Conservation (phyloP, 2,329 filamentous ascomycete genomes). For the Ascochyta viciae-villosae region DNA sequence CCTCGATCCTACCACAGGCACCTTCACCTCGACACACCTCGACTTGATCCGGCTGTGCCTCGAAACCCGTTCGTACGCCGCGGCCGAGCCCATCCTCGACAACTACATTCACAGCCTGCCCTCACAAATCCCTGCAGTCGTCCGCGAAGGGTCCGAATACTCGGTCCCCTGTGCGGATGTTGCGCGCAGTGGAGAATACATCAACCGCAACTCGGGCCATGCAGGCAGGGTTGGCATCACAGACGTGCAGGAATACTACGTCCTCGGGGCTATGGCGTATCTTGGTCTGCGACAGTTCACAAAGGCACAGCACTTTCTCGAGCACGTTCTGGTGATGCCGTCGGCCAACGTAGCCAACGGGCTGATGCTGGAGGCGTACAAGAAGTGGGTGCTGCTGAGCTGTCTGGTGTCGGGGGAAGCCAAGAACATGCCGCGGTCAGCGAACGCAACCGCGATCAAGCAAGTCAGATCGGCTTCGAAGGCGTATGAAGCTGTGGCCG, state of each 20-base stretch:
- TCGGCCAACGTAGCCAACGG: conserved; percentile 73
- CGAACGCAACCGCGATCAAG: conserved; percentile 61
- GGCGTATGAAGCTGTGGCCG: conserved; percentile 74
- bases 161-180: conserved; percentile 52
- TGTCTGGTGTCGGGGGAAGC: conserved; percentile 72
- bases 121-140: conserved; percentile 37
- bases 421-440: conserved; percentile 63
- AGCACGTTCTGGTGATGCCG: conserved; percentile 64
- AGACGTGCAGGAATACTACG: conserved; percentile 63
- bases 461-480: conserved; percentile 66
- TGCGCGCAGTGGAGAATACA: conserved; percentile 61
- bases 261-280: conserved; percentile 57
- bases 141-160: conserved; percentile 46
- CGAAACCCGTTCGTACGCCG: conserved; percentile 60
- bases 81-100: conserved; percentile 68
- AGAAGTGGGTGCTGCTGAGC: conserved; percentile 84
- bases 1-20: conserved; percentile 70
- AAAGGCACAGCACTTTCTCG: conserved; percentile 56
- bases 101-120: conserved; percentile 72
- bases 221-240: conserved; percentile 60
- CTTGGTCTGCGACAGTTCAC: conserved; percentile 52
- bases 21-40: conserved; percentile 71
- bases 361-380: conserved; percentile 88
- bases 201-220: conserved; percentile 66
- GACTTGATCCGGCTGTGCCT: conserved; percentile 64